Evolutionary conservation across 768 basidiomycete genomes (phyloP).

Genomic region (Amanita thiersii): DNA sequence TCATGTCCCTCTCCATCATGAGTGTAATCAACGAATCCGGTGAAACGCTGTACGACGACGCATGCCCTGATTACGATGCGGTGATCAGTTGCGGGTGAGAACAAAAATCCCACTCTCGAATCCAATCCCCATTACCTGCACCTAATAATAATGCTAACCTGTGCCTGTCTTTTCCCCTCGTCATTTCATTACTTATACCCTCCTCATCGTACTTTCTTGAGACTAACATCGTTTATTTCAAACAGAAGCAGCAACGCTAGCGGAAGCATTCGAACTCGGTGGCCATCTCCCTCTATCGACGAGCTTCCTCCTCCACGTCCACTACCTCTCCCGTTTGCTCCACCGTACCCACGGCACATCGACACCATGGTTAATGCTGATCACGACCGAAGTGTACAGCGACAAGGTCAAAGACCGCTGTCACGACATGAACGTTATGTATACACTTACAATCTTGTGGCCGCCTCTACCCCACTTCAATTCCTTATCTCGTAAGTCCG

Average conservation of each 20-base stretch:
- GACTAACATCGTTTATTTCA: not conserved
- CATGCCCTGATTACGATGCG: slow-evolving; percentile 32
- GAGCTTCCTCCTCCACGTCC: slow-evolving; percentile 14
- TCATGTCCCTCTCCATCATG: slow-evolving; percentile 6
- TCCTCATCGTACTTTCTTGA: not conserved
- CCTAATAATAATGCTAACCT: slow-evolving; percentile 4
- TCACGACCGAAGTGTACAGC: slow-evolving; percentile 10
- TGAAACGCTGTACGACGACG: slow-evolving; percentile 17
- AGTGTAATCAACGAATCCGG: not conserved
- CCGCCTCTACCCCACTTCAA: slow-evolving; percentile 33
- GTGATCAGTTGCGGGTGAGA: slow-evolving; percentile 31
- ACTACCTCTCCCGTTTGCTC: not conserved
- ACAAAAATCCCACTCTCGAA: slow-evolving; percentile 4
- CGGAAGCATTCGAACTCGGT: not conserved
- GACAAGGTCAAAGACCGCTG: slow-evolving; percentile 15
- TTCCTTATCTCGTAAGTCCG: slow-evolving; percentile 51
- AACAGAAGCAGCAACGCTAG: slow-evolving; percentile 15
- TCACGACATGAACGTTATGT: slow-evolving; percentile 34
- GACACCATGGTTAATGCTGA: slow-evolving; percentile 5
- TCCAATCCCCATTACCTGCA: slow-evolving; percentile 13
- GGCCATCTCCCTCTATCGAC: slow-evolving; percentile 8
- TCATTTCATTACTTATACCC: not conserved
- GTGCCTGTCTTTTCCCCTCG: not conserved
- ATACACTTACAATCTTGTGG: slow-evolving; percentile 44
- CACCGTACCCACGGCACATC: slow-evolving; percentile 2